Conservation (phyloP, 805 yeast genomes). For the Grigorovia yakushimaensis region DNA sequence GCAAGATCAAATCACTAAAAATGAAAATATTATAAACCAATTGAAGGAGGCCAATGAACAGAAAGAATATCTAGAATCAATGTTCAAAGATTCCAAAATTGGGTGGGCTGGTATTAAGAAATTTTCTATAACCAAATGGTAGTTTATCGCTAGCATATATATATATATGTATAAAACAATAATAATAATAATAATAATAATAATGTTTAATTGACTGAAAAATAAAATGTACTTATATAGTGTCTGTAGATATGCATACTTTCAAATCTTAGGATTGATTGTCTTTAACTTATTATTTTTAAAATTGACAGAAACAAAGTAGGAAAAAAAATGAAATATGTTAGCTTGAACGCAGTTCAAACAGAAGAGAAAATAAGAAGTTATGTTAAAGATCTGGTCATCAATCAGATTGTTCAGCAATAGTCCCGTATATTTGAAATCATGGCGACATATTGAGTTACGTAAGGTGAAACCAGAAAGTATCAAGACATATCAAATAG, state of each 20-base stretch:
- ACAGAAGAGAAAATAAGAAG: neutral
- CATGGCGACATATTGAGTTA: conserved; percentile 38
- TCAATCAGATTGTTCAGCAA: neutral
- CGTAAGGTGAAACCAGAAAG: neutral
- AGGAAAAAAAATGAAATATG: neutral
- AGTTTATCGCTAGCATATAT: neutral
- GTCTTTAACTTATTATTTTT: no score
- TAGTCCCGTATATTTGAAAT: conserved; percentile 11
- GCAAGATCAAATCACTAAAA: conserved; percentile 40
- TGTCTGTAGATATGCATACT: no score
- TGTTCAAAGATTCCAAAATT: conserved; percentile 6
- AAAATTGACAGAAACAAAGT: no score
- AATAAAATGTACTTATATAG: no score
- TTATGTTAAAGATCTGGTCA: neutral
- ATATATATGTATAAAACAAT: no score
- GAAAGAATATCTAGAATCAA: conserved; percentile 2
- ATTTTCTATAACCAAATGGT: conserved; percentile 2
- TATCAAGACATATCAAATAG: conserved; percentile 36
- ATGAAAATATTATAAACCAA: conserved; percentile 34
- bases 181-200: no score
- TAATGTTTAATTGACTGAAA: no score
- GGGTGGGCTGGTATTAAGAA: conserved; percentile 16
- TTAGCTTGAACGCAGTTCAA: neutral
- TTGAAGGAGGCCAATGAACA: conserved; percentile 26
- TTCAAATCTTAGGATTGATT: no score